Evolutionary conservation across 2,329 filamentous ascomycete genomes (phyloP).

Genomic region (Biscogniauxia mediterranea): DNA sequence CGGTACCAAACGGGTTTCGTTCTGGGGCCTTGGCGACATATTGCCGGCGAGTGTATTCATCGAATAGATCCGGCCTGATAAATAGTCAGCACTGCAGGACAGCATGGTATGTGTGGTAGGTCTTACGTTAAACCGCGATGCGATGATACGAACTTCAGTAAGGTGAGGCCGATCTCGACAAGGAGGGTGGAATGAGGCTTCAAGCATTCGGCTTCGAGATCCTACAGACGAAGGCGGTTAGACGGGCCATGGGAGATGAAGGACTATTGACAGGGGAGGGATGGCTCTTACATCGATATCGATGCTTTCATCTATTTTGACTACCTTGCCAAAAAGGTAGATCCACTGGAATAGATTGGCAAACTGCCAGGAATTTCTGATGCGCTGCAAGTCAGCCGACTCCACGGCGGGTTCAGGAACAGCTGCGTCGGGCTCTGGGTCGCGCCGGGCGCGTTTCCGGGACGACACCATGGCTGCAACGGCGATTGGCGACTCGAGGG

Average conservation of each 20-base stretch:
- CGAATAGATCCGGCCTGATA: constrained; percentile 76
- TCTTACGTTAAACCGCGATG: constrained; percentile 88
- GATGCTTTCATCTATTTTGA: constrained; percentile 86
- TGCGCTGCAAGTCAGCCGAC: constrained; percentile 54
- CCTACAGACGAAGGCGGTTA: constrained; percentile 48
- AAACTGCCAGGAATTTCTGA: constrained; percentile 95
- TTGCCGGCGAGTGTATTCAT: constrained; percentile 89
- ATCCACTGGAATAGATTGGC: constrained; percentile 93
- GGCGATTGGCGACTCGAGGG: constrained; percentile 5
- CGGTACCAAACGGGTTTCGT: constrained; percentile 81
- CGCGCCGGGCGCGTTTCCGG: constrained; percentile 48
- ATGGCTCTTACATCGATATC: constrained; percentile 74
- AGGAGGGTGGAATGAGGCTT: constrained; percentile 74
- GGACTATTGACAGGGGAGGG: neutral
- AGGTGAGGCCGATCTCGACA: constrained; percentile 75
- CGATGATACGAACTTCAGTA: constrained; percentile 91
- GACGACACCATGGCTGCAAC: constrained; percentile 41
- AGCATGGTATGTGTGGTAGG: constrained; percentile 22
- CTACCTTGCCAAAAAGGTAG: constrained; percentile 80
- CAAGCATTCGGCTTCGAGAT: constrained; percentile 84
- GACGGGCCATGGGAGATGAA: constrained; percentile 1
- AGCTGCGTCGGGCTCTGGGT: constrained; percentile 38
- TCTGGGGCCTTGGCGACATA: constrained; percentile 77
- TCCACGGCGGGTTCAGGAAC: constrained; percentile 25
- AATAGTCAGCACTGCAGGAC: constrained; percentile 6